Evolutionary conservation across 2,329 filamentous ascomycete genomes (phyloP).

Genomic region (Botrytis aclada): DNA sequence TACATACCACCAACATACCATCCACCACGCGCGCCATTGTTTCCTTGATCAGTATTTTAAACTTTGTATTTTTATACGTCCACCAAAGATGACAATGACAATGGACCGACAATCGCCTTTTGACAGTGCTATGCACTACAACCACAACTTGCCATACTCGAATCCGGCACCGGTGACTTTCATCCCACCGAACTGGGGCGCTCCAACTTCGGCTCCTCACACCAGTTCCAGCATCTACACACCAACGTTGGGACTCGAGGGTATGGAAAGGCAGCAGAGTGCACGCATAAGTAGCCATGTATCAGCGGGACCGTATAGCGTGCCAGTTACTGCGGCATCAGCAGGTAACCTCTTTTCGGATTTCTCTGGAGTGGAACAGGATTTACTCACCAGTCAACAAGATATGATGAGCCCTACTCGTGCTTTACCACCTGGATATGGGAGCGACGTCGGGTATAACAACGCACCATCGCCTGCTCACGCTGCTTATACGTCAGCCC

Average conservation of each 20-base stretch:
- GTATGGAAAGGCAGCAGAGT: slow-evolving; percentile 54
- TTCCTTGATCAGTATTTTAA: slow-evolving; percentile 19
- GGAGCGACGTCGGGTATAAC: slow-evolving; percentile 62
- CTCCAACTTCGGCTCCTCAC: slow-evolving; percentile 56
- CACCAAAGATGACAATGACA: slow-evolving; percentile 78
- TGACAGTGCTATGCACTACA: slow-evolving; percentile 74
- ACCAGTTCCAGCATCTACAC: slow-evolving; percentile 58
- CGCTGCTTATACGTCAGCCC: slow-evolving; percentile 38
- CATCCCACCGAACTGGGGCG: slow-evolving; percentile 79
- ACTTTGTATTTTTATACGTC: slow-evolving; percentile 18
- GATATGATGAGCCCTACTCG: slow-evolving; percentile 68
- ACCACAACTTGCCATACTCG: slow-evolving; percentile 67
- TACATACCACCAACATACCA: slow-evolving; percentile 5
- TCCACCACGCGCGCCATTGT: background rate
- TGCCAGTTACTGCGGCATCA: slow-evolving; percentile 69
- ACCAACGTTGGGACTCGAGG: slow-evolving; percentile 54
- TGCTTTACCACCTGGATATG: slow-evolving; percentile 62
- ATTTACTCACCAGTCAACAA: slow-evolving; percentile 69
- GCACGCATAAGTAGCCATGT: slow-evolving; percentile 56
- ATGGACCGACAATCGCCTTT: slow-evolving; percentile 69
- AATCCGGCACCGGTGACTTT: slow-evolving; percentile 31
- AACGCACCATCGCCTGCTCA: slow-evolving; percentile 54
- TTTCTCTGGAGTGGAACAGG: slow-evolving; percentile 56
- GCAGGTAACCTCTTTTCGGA: slow-evolving; percentile 61
- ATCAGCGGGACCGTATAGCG: slow-evolving; percentile 67